These are phyloP conservation scores for Polyporus arcularius DNA, from an alignment of 768 basidiomycete species.

Conservation along the genomic window DNA sequence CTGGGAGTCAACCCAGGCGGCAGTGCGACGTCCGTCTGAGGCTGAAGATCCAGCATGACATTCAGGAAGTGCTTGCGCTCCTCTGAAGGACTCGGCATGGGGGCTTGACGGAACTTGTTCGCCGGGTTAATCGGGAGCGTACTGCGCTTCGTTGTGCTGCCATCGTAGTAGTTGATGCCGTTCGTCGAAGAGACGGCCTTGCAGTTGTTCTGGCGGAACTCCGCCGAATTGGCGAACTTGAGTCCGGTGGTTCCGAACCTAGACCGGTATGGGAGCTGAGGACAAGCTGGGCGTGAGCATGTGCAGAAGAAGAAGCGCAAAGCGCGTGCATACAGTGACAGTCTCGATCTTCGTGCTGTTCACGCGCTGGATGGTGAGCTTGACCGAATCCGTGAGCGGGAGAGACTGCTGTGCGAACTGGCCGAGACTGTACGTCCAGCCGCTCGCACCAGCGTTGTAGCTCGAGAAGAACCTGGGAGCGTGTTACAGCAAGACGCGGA, in stretches of 20 bases:
- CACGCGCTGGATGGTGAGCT: conserved; percentile 47
- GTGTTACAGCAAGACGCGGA: not conserved
- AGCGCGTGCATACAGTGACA: conserved; percentile 37
- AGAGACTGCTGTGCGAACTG: conserved; percentile 59
- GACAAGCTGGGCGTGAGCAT: not conserved
- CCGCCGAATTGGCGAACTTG: conserved; percentile 49
- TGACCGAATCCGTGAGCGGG: conserved; percentile 50
- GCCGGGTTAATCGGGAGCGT: conserved; percentile 9
- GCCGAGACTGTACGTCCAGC: conserved; percentile 34
- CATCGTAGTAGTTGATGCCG: conserved; percentile 32
- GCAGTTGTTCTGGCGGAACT: conserved; percentile 57
- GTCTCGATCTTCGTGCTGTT: conserved; percentile 42
- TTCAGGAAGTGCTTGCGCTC: conserved; percentile 42
- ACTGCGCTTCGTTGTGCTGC: not conserved
- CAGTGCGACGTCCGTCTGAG: conserved; percentile 42
- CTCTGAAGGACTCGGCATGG: conserved; percentile 17
- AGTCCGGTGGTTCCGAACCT: conserved; percentile 47
- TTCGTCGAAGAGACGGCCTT: conserved; percentile 50
- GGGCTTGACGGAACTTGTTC: conserved; percentile 26
- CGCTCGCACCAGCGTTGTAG: conserved; percentile 29
- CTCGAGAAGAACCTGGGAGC: conserved; percentile 35
- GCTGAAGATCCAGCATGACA: conserved; percentile 48
- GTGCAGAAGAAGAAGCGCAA: not conserved
- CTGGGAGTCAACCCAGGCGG: conserved; percentile 39
- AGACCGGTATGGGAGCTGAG: conserved; percentile 59